A percentile compares a stretch with the other conserved stretches of the same genome.
These are phyloP conservation scores for Nannochloris sp. DNA, from an alignment of 139 green algal genomes.

Conservation along the genomic window DNA sequence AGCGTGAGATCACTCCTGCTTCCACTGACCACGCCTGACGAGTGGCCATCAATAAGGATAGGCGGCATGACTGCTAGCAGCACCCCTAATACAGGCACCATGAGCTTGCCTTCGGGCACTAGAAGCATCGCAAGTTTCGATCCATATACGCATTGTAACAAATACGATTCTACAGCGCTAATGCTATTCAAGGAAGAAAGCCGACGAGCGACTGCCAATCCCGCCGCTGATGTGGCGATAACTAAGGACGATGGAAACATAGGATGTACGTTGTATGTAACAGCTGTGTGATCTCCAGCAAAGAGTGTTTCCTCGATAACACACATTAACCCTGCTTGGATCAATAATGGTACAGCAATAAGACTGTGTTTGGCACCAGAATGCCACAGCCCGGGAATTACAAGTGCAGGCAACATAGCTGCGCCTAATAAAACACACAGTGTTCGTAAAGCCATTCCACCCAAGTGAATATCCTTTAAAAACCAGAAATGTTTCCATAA, in stretches of 20 bases:
- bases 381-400: constrained; percentile 63
- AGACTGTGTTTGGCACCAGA: not conserved
- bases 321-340: constrained; percentile 61
- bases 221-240: constrained; percentile 65
- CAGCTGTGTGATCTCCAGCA: constrained; percentile 39
- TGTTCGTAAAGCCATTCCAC: constrained; percentile 45
- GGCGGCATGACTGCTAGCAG: constrained; percentile 46
- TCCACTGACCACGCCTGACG: not conserved
- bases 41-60: constrained; percentile 34
- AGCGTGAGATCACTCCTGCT: not conserved
- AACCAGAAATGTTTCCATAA: constrained; percentile 80
- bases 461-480: constrained; percentile 60
- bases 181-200: constrained; percentile 14
- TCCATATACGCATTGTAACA: constrained; percentile 60
- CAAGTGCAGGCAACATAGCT: constrained; percentile 56
- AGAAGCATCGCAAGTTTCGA: constrained; percentile 85
- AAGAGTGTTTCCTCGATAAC: constrained; percentile 71
- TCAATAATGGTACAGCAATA: constrained; percentile 22
- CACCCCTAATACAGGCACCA: constrained; percentile 29
- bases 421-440: constrained; percentile 64
- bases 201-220: constrained; percentile 38
- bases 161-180: constrained; percentile 11
- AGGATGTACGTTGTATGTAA: constrained; percentile 29
- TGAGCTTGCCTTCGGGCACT: constrained; percentile 54
- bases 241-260: constrained; percentile 87